Evolutionary conservation across 1,284 basidiomycete species (phyloP).

Genomic region (Naganishia liquefaciens): DNA sequence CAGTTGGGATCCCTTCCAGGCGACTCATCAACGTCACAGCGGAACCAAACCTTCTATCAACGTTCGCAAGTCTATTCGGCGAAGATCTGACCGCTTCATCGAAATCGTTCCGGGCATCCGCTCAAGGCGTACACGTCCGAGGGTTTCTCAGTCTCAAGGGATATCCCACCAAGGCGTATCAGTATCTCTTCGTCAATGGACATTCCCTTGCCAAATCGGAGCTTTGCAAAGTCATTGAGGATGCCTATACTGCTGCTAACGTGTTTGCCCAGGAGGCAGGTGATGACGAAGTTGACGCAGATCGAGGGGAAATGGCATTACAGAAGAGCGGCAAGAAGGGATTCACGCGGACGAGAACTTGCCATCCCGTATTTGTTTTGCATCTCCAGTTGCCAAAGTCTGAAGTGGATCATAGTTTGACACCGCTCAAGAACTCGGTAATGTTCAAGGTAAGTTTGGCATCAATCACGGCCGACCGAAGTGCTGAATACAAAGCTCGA

Average conservation of each 20-base stretch:
- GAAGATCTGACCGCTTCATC: conserved; percentile 53
- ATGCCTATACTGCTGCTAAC: conserved; percentile 65
- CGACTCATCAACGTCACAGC: conserved; percentile 27
- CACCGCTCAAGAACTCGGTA: background rate
- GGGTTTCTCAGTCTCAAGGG: conserved; percentile 81
- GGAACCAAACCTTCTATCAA: background rate
- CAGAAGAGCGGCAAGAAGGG: conserved; percentile 8
- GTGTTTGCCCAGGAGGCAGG: conserved; percentile 57
- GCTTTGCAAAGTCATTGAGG: conserved; percentile 69
- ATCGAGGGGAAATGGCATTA: background rate
- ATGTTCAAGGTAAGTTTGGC: conserved; percentile 7
- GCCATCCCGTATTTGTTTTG: conserved; percentile 17
- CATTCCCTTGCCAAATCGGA: conserved; percentile 69
- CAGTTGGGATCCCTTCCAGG: conserved; percentile 31
- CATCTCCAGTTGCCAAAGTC: conserved; percentile 2
- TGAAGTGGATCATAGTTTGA: background rate
- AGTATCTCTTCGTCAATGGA: conserved; percentile 62
- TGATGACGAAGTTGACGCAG: conserved; percentile 2
- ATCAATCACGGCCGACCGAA: background rate
- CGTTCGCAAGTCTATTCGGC: conserved; percentile 18
- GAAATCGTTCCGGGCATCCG: conserved; percentile 63
- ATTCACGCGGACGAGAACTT: background rate
- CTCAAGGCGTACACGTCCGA: conserved; percentile 62
- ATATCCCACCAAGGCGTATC: conserved; percentile 67
- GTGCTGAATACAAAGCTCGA: background rate